Evolutionary conservation across 495 filamentous ascomycete genomes (phyloP), one percentile per base, ranked within the genome.

Genomic region (Neurospora intermedia): DNA sequence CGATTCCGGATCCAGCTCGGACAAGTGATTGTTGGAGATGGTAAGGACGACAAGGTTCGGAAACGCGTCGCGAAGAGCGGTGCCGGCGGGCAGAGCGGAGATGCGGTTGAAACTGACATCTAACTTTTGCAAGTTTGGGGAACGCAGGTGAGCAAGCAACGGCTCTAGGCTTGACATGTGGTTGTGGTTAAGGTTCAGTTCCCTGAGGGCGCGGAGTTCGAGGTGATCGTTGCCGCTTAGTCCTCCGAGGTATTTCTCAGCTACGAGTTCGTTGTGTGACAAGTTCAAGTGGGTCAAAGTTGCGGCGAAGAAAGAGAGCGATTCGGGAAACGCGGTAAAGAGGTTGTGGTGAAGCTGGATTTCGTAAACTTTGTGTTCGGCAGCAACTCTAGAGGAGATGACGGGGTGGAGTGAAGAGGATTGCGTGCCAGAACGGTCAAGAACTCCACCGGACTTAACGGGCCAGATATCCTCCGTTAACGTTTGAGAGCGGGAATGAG

Each of bases 101-200:
- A 98, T 83, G 31, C 90, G 89, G 77, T 97, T 98, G 76, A 88
- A 88, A 35, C 91, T 93, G 31, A 97, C 84, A 80, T 98, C 91
- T 0, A 97, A 85, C 73, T 90, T 89, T 40, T 89, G 86, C 15
- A 98, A 85, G 45, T 84, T 84, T 0, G 94, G 92, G 0, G 94
- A 93, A 20, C 85, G 82, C 15, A 97, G 85, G 72, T 88, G 84
- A 4, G 84, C 78, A 20, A 89, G 81, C 4, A 97, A 80, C 20
- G 90, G 87, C 9, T 86, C 83, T 9, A 97, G 80, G 2, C 88
- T 86, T 1, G 87, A 89, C 73, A 97, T 84, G 40, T 85, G 87
- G 76, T 94, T 93, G 10, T 86, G 85, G 69, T 88, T 85, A 27
- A 98, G 80, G 77, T 91, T 93, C 70, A 98, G 87, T 54, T 90